phyloP scores from a whole-genome alignment of 371 early-diverging fungal species.

The Smittium culicis region DNA sequence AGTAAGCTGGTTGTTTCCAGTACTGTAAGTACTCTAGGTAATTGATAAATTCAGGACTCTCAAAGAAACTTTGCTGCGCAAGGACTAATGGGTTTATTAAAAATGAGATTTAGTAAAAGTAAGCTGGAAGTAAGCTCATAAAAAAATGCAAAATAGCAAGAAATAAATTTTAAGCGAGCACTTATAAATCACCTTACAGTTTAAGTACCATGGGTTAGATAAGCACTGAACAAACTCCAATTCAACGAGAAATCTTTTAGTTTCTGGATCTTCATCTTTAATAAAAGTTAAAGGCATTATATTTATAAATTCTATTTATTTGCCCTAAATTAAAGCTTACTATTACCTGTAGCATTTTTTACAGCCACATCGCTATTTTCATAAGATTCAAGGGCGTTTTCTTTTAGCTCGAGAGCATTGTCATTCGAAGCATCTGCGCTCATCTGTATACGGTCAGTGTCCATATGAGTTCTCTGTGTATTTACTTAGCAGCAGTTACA shows the following conservation, averaged over 20 bases:
- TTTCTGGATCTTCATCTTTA: constrained; percentile 9
- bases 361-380: no score
- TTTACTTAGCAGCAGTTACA: no score
- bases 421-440: no score
- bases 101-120: background rate
- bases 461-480: no score
- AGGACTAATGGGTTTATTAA: constrained; percentile 40
- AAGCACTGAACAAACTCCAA: constrained; percentile 89
- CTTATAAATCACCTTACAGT: constrained; percentile 36
- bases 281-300: no score
- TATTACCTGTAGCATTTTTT: no score
- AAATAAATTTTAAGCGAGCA: background rate
- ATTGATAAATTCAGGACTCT: constrained; percentile 63
- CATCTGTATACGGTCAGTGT: no score
- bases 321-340: no score
- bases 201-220: constrained; percentile 87
- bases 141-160: constrained; percentile 5
- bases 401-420: no score
- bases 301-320: no score
- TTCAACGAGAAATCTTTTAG: constrained; percentile 68
- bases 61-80: constrained; percentile 75
- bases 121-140: background rate
- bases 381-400: no score
- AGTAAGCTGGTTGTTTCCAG: constrained; percentile 79
- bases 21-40: constrained; percentile 82